Base-by-base conservation (phyloP, 306 rosid genomes). In the Inga leiocalycina region DNA sequence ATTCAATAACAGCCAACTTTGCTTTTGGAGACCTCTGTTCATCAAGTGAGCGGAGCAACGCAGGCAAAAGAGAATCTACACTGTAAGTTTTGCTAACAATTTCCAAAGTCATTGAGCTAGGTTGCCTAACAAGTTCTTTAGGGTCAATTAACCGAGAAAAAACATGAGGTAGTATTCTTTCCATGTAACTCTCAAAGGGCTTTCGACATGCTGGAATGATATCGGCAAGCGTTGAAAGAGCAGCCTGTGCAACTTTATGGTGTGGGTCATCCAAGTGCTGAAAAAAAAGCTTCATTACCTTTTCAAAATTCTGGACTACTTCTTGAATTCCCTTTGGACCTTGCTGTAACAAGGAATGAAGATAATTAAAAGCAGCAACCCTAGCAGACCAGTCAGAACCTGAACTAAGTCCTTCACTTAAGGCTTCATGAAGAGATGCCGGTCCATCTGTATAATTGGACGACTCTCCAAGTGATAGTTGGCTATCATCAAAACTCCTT, bases 11-110 rank as follows among this genome's bases (percentile, higher is more conserved):
- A 35, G 98, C 99, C 86, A 97, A 86, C 75, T 97, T 97, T 43
- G 99, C 99, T 89, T 97, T 97, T 74, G 99, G 99, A 71, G 99
- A 97, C 82, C 99, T 89, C 70, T 97, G 99, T 82, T 97, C 99
- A 87, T 97, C 99, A 4, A 97, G 89, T 71, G 99, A 97, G 79
- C 99, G 99, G 49, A 97, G 97, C 85, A 97, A 83, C 73, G 99
- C 99, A 48, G 98, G 99, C 79, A 97, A 90, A 75, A 97, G 99
- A 84, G 99, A 88, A 86, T 97, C 99, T 17, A 86, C 78, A 69
- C 95, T 90, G 83, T 97, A 97, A 24, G 93, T 88, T 86, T 93
- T 97, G 90, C 95, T 75, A 66, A 97, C 98, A 76, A 94, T 89
- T 76, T 89, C 99, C 93, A 97, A 86, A 67, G 99, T 92, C 79